These are phyloP conservation scores for Sarocladium kiliense DNA, from an alignment of 2,329 filamentous ascomycete species.

Conservation along the genomic window DNA sequence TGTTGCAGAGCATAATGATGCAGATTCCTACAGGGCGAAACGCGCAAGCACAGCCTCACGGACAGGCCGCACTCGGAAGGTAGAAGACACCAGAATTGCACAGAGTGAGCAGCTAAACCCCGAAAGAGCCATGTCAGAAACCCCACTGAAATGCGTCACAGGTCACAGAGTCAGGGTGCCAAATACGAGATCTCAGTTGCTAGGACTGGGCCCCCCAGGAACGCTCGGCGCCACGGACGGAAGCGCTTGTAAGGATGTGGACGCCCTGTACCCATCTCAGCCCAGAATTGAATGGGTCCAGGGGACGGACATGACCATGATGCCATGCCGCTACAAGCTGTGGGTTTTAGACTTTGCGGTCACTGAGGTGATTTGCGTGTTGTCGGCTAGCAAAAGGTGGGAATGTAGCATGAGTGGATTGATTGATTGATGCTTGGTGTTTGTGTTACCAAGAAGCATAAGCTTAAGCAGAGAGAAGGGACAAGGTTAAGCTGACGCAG, in stretches of 20 bases:
- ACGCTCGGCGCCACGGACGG: not conserved
- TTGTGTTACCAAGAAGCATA: slow-evolving; percentile 5
- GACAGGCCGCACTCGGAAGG: not conserved
- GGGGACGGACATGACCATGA: not conserved
- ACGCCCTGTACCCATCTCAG: not conserved
- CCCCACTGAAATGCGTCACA: slow-evolving; percentile 3
- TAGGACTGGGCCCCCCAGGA: not conserved
- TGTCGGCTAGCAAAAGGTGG: not conserved
- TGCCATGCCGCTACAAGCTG: not conserved
- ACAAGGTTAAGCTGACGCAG: not conserved
- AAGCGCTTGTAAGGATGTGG: too few species aligned
- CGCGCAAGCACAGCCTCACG: slow-evolving; percentile 1
- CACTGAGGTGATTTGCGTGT: not conserved
- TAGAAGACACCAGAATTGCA: not conserved
- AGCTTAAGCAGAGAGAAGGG: not conserved
- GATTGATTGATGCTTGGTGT: not conserved
- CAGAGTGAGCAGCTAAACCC: too few species aligned
- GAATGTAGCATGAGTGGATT: too few species aligned
- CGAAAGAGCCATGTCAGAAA: too few species aligned
- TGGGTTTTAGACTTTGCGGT: not conserved
- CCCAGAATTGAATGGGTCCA: not conserved
- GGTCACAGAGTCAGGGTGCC: not conserved
- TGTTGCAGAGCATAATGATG: too few species aligned
- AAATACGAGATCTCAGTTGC: slow-evolving; percentile 5
- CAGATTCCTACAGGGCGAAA: not conserved